phyloP scores from a whole-genome alignment of 2,329 filamentous ascomycete species.

The Cordyceps pruinosa region DNA sequence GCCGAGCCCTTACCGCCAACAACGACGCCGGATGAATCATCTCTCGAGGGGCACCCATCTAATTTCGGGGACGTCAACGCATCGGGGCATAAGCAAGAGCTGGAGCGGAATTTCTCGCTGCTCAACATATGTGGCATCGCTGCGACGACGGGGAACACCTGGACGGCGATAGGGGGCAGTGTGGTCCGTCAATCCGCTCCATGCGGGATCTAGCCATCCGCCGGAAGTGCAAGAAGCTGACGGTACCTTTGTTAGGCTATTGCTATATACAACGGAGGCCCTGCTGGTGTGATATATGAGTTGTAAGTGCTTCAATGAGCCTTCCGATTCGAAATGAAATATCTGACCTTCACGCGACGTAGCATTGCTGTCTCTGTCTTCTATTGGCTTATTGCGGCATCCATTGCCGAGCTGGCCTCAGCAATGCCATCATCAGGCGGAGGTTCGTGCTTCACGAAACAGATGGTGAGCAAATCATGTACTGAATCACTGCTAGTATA shows the following conservation, averaged over 20 bases:
- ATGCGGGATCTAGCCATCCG: neutral
- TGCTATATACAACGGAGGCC: conserved; percentile 54
- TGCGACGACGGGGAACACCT: conserved; percentile 15
- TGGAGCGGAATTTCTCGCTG: conserved; percentile 16
- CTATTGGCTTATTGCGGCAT: conserved; percentile 53
- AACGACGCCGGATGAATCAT: no score
- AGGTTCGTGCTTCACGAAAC: neutral
- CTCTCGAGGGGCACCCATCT: neutral
- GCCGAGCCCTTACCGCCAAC: no score
- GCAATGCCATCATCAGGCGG: conserved; percentile 55
- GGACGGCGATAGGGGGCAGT: conserved; percentile 15
- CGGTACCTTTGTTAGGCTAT: conserved; percentile 18
- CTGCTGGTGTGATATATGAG: conserved; percentile 56
- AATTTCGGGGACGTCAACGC: neutral
- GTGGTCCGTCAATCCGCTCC: conserved; percentile 3
- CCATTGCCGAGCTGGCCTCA: conserved; percentile 53
- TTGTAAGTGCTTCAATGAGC: conserved; percentile 27
- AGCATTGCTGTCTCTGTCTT: conserved; percentile 36
- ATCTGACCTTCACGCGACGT: neutral
- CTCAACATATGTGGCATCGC: conserved; percentile 15
- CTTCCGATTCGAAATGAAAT: neutral
- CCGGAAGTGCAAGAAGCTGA: neutral
- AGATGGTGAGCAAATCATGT: neutral
- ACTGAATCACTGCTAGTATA: conserved; percentile 34
- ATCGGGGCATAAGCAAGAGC: conserved; percentile 16